Base-by-base conservation (phyloP, 2,329 filamentous ascomycete genomes). In the Colletotrichum limetticola region DNA sequence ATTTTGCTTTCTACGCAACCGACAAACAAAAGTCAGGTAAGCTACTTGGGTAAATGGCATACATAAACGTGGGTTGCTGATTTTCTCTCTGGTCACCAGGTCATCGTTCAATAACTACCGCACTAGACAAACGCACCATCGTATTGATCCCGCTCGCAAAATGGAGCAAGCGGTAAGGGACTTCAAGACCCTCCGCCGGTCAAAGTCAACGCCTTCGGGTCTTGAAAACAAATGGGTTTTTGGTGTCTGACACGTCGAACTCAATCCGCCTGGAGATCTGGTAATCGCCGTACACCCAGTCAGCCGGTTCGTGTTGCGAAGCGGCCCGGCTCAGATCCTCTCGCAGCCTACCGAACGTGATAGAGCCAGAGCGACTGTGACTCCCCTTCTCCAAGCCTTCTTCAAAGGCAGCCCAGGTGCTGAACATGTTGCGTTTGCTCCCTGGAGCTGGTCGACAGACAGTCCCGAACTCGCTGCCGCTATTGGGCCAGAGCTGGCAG, bases 201-300 rank as follows among this genome's bases (percentile, higher is more conserved):
- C 62, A 4, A 16, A 28, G 5, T 26, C 42, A 42, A 55, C 53
- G 19, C 42, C 42, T 3, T 42, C 22, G 12, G 42, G 68, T 14
- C 28, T 66, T 12, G 53, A 55, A 1, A 66, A 66, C 32, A 42
- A 55, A 19, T 70, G 55, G 42, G 62, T 57, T 3, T 67, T 71
- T 8, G 32, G 49, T 5, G 7, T 65, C 37, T 46, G 64, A 14
- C 56, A 71, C n/a, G 32, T 57, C 7, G 35, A 28, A 5, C 30
- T 70, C 16, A 1, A 32, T 3, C 63, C 56, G 7, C 32, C 56
- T 16, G 56, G 55, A 16, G 55, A 67, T 22, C 6, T 61, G 2
- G 56, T 61, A 24, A 5, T 71, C 12, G 56, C 30, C 24, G 56
- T 67, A 5, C 32, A 60, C 1, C 55, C 63, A 30, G 5, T n/a